Percentiles rank a stretch among this genome's conserved stretches.
Evolutionary conservation across 345 rosid genomes (phyloP).

Genomic region (Ricinus communis): DNA sequence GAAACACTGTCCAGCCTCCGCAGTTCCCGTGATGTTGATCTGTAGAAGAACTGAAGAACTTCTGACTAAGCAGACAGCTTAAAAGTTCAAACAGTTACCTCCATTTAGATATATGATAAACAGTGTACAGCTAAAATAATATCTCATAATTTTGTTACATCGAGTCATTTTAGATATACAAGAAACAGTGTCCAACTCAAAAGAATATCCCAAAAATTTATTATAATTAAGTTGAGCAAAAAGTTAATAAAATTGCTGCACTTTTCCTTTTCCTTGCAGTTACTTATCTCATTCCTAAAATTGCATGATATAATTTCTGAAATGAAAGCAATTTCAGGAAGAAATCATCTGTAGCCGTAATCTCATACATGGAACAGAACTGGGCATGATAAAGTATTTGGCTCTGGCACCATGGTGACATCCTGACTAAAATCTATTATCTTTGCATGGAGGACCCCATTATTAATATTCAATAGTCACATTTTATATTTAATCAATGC

Average conservation of each 20-base stretch:
- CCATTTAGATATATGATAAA: background rate
- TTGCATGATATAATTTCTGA: background rate
- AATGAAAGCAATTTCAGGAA: background rate
- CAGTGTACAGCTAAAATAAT: too few relatives aligned
- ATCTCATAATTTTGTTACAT: too few relatives aligned
- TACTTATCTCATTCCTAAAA: background rate
- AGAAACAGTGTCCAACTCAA: too few relatives aligned
- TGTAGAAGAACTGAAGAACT: slow-evolving; percentile 76
- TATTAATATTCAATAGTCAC: background rate
- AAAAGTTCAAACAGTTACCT: background rate
- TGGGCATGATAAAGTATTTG: too few relatives aligned
- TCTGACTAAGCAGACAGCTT: slow-evolving; percentile 22
- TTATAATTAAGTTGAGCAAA: too few relatives aligned
- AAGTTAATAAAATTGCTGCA: background rate
- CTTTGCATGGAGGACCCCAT: too few relatives aligned
- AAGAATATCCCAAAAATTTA: too few relatives aligned
- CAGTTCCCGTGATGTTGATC: slow-evolving; percentile 93
- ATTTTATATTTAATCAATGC: background rate
- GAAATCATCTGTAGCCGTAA: background rate
- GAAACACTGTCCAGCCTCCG: slow-evolving; percentile 91
- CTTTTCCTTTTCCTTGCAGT: background rate
- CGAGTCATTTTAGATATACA: too few relatives aligned
- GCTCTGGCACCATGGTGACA: too few relatives aligned
- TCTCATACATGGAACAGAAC: background rate
- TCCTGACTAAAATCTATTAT: too few relatives aligned